A percentile compares a stretch with the other conserved stretches of the same genome.
Conservation (phyloP, 805 yeast species). For the Teunomyces cretensis region DNA sequence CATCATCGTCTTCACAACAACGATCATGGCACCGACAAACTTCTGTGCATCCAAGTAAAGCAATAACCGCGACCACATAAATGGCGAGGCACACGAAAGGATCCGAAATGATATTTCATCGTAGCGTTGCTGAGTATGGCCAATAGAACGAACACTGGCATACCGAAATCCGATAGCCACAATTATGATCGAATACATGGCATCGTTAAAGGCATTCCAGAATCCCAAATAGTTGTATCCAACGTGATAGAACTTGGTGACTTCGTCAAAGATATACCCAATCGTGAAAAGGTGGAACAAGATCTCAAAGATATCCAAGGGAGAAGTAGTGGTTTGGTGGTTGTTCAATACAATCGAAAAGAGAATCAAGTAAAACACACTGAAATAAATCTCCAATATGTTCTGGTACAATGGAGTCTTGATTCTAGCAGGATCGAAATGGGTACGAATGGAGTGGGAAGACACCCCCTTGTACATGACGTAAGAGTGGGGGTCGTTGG, state of each 20-base stretch:
- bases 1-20: constrained; percentile 82
- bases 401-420: constrained; percentile 86
- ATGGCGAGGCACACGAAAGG: constrained; percentile 78
- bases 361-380: constrained; percentile 59
- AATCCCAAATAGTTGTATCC: constrained; percentile 72
- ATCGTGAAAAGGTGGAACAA: constrained; percentile 64
- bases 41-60: constrained; percentile 74
- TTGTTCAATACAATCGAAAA: constrained; percentile 66
- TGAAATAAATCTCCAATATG: constrained; percentile 63
- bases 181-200: constrained; percentile 56
- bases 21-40: constrained; percentile 87
- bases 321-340: constrained; percentile 39
- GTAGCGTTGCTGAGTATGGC: constrained; percentile 26
- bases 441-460: constrained; percentile 53
- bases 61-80: constrained; percentile 80
- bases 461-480: constrained; percentile 61
- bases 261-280: constrained; percentile 68
- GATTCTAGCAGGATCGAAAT: constrained; percentile 79
- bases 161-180: constrained; percentile 57
- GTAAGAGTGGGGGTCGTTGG: constrained; percentile 66
- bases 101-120: constrained; percentile 67
- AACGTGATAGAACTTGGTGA: constrained; percentile 69
- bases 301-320: constrained; percentile 48
- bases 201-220: constrained; percentile 76
- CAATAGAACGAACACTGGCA: constrained; percentile 29